A percentile compares a stretch with the other conserved stretches of the same genome.
Conservation (phyloP, 148 eudicot genomes). For the Chenopodium suecicum region DNA sequence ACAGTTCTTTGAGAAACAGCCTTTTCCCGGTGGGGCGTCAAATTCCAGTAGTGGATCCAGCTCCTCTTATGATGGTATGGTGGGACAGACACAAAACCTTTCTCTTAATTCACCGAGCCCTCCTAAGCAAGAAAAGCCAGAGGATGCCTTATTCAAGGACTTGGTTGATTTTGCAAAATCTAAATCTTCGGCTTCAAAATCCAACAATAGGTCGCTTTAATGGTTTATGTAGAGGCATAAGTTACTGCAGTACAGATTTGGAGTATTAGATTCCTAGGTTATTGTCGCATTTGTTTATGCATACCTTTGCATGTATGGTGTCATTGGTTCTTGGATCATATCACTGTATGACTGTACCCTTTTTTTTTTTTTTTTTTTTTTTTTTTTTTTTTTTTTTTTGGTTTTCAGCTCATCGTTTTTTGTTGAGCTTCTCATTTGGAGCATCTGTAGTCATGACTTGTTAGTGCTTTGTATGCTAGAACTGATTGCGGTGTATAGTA, state of each 20-base stretch:
- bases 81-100: slow-evolving; percentile 60
- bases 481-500: slow-evolving; percentile 22
- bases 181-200: slow-evolving; percentile 56
- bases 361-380: not conserved
- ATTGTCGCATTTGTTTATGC: slow-evolving; percentile 17
- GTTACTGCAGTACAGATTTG: slow-evolving; percentile 25
- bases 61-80: slow-evolving; percentile 67
- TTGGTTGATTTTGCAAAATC: slow-evolving; percentile 78
- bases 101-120: slow-evolving; percentile 56
- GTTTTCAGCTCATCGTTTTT: not conserved
- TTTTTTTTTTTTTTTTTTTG: not conserved
- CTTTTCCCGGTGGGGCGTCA: slow-evolving; percentile 41
- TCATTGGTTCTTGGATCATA: slow-evolving; percentile 8
- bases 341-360: slow-evolving; percentile 7
- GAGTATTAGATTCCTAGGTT: slow-evolving; percentile 21
- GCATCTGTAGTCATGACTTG: not conserved
- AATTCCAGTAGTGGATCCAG: slow-evolving; percentile 53
- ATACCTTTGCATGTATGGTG: not conserved
- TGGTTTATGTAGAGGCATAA: slow-evolving; percentile 6
- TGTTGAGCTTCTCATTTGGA: slow-evolving; percentile 1
- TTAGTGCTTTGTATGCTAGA: not conserved
- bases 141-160: slow-evolving; percentile 79
- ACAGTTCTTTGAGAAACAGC: slow-evolving; percentile 62
- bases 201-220: slow-evolving; percentile 40
- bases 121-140: slow-evolving; percentile 54